Percentiles rank a stretch among this genome's conserved stretches.
phyloP scores from a whole-genome alignment of 306 rosid species.

The Medicago lupulina region DNA sequence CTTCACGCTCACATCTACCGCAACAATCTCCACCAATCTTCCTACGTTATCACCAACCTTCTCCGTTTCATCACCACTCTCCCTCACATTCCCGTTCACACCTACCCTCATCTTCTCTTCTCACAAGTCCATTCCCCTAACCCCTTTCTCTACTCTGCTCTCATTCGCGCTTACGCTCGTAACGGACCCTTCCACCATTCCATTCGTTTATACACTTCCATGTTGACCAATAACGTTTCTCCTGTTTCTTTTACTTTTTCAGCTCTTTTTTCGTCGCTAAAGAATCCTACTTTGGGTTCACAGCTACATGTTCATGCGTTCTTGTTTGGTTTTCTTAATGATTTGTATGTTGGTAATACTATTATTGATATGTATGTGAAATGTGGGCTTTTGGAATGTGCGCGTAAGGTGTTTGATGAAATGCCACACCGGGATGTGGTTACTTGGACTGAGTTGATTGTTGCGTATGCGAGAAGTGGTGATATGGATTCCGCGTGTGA shows the following conservation, averaged over 20 bases:
- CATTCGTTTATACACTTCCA: conserved; percentile 51
- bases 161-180: conserved; percentile 69
- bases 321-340: conserved; percentile 66
- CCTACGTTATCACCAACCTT: conserved; percentile 73
- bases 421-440: conserved; percentile 75
- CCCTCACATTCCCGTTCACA: conserved; percentile 50
- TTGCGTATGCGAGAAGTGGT: conserved; percentile 63
- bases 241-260: conserved; percentile 85
- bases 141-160: conserved; percentile 83
- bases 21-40: conserved; percentile 59
- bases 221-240: conserved; percentile 51
- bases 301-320: conserved; percentile 79
- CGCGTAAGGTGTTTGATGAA: conserved; percentile 79
- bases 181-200: conserved; percentile 59
- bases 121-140: conserved; percentile 63
- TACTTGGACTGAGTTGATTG: conserved; percentile 84
- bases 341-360: conserved; percentile 71
- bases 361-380: conserved; percentile 77
- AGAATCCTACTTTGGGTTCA: conserved; percentile 51
- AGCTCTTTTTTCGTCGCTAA: conserved; percentile 59
- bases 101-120: conserved; percentile 70
- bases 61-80: conserved; percentile 59
- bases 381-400: conserved; percentile 58
- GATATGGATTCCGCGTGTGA: conserved; percentile 66
- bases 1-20: conserved; percentile 66